Evolutionary conservation across 805 yeast species (phyloP), one percentile per base, ranked within the genome.

Genomic region (Kodamaea kakaduensis): DNA sequence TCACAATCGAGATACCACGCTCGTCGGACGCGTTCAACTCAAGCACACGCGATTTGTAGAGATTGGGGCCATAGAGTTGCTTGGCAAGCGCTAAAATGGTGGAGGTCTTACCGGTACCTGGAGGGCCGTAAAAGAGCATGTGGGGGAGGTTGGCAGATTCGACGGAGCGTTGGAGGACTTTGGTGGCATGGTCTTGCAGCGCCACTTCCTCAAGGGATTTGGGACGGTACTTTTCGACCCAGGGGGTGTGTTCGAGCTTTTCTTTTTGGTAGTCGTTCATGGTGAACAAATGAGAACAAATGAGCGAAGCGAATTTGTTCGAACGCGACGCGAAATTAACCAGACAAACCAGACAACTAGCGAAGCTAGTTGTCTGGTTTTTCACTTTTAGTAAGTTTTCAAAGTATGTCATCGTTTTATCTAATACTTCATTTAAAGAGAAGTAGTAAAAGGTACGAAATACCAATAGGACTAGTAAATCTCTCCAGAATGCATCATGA

Each of bases 161-260:
- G 13, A 93, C 58, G 1, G 96, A 84, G 52, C 80, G 78, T 56
- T 84, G 82, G 42, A 93, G 66, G 19, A 93, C 90, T 14, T 73
- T 75, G 8, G 90, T 85, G 0, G 97, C 88, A 47, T 86, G 88
- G 32, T 81, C 90, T 55, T 93, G 99, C 0, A 97, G 85, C 4
- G 96, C 71, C 13, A 93, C 87, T 46, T 93, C 97, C 47, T 79
- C 84, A 25, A 93, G 69, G 30, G 73, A 77, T 54, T 78, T 81
- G 9, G 99, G 99, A 46, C 99, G 86, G 46, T 55, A 55, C 69
- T 87, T 87, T 56, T 87, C 96, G 14, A 88, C 95, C 96, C 96
- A 87, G 3, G 96, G 96, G 51, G 77, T 75, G 50, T 75, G 73
- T 30, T 73, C 72, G 10, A 64, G 52, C 38, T 61, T 54, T 35